phyloP scores from a whole-genome alignment of 495 filamentous ascomycete species.

The Symbiotaphrina buchneri region DNA sequence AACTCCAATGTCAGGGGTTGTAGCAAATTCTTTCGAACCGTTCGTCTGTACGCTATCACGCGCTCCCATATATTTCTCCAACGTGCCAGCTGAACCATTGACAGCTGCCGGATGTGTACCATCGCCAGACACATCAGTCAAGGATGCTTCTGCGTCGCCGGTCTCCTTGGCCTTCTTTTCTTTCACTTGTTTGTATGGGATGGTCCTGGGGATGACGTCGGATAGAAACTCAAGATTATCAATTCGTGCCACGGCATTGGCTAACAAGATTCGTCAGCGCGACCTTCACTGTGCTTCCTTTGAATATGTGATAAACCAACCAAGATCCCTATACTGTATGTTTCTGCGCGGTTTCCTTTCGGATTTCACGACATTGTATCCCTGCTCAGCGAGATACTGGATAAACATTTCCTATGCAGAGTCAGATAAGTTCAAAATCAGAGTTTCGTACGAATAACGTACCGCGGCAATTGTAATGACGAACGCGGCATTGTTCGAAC shows the following conservation, averaged over 20 bases:
- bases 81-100: no score
- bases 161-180: conserved; percentile 23
- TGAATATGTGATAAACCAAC: conserved; percentile 16
- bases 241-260: conserved; percentile 65
- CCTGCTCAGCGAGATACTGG: conserved; percentile 69
- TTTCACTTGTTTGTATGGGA: conserved; percentile 60
- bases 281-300: neutral
- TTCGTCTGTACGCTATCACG: no score
- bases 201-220: conserved; percentile 74
- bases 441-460: conserved; percentile 9
- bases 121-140: no score
- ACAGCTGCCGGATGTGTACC: no score
- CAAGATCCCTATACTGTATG: conserved; percentile 88
- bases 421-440: no score
- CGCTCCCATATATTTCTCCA: no score
- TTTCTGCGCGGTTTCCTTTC: conserved; percentile 83
- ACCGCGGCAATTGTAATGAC: conserved; percentile 79
- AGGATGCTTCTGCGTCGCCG: no score
- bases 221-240: conserved; percentile 92
- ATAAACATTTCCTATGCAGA: conserved; percentile 77
- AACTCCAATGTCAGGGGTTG: no score
- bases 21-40: no score
- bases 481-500: conserved; percentile 88
- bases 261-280: no score
- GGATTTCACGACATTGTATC: conserved; percentile 67